These are phyloP conservation scores for Ceriops decandra DNA, from an alignment of 345 rosid species.

Conservation along the genomic window DNA sequence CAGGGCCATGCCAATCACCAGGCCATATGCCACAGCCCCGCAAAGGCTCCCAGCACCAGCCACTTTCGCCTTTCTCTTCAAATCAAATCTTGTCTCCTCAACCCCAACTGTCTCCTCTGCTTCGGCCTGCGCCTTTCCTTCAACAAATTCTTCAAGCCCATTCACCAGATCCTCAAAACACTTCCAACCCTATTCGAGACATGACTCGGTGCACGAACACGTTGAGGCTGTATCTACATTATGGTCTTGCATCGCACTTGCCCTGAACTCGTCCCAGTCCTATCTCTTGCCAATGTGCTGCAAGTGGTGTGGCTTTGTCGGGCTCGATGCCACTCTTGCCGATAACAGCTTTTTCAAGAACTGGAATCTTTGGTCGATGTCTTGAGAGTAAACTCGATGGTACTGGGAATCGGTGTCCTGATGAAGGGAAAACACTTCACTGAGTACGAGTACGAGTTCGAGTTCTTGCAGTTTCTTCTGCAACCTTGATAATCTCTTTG, in stretches of 20 bases:
- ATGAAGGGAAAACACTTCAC: slow-evolving; percentile 16
- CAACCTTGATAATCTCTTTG: slow-evolving; percentile 27
- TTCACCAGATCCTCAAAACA: neutral
- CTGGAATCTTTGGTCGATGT: slow-evolving; percentile 31
- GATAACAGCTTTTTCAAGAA: slow-evolving; percentile 40
- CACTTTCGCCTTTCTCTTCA: slow-evolving; percentile 2
- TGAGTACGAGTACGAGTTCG: slow-evolving; percentile 28
- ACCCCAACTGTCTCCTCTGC: neutral
- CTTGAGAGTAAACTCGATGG: slow-evolving; percentile 19
- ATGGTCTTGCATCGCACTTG: neutral
- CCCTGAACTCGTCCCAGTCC: slow-evolving; percentile 19
- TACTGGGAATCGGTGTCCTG: neutral
- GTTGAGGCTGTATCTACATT: neutral
- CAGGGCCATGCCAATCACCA: slow-evolving; percentile 27
- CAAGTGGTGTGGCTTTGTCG: slow-evolving; percentile 30
- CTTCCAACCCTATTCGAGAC: slow-evolving; percentile 8
- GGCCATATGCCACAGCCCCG: slow-evolving; percentile 19
- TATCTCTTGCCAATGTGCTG: slow-evolving; percentile 22
- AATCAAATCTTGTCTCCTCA: neutral
- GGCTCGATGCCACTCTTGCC: slow-evolving; percentile 36
- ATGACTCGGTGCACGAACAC: slow-evolving; percentile 16
- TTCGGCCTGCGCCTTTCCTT: too few relatives aligned
- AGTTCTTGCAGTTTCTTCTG: slow-evolving; percentile 40
- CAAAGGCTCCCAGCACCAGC: slow-evolving; percentile 7
- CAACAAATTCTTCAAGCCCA: neutral